Conservation (phyloP, 2,329 filamentous ascomycete genomes). For the Chaetomiaceae sp. region DNA sequence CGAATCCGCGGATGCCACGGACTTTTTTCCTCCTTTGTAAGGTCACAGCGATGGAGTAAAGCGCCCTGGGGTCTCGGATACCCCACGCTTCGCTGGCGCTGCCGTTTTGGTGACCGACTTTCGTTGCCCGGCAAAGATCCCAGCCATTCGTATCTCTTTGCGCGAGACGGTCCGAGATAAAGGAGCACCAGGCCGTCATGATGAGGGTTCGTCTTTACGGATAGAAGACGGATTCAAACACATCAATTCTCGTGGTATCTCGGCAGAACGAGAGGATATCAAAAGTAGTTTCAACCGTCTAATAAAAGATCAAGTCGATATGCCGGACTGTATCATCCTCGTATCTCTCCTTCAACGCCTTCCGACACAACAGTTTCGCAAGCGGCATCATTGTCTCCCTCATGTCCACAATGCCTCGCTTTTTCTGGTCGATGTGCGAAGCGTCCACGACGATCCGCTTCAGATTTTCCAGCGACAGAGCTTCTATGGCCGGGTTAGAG, state of each 20-base stretch:
- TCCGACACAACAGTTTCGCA: slow-evolving; percentile 65
- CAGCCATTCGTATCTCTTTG: too few species aligned
- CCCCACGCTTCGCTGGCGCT: too few species aligned
- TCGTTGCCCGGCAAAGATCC: too few species aligned
- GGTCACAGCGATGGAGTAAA: too few species aligned
- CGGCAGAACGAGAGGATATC: not conserved
- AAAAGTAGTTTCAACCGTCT: not conserved
- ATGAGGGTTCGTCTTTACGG: not conserved
- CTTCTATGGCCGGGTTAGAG: slow-evolving; percentile 42
- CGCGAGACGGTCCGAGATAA: too few species aligned
- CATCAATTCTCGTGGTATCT: slow-evolving; percentile 9
- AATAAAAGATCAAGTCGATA: slow-evolving; percentile 64
- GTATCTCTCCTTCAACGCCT: slow-evolving; percentile 69
- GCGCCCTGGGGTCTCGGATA: too few species aligned
- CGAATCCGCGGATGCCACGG: too few species aligned
- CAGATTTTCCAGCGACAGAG: slow-evolving; percentile 65
- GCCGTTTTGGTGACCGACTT: too few species aligned
- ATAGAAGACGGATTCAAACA: not conserved
- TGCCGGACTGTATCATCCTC: slow-evolving; percentile 48
- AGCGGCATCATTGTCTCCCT: slow-evolving; percentile 83
- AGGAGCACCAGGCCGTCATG: too few species aligned
- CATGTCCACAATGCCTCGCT: slow-evolving; percentile 91
- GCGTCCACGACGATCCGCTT: slow-evolving; percentile 83
- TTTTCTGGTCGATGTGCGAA: slow-evolving; percentile 92
- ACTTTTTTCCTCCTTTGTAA: too few species aligned